Percentiles rank a stretch among this genome's conserved stretches.
Evolutionary conservation across 768 basidiomycete species (phyloP).

Genomic region (Serendipita sp.): DNA sequence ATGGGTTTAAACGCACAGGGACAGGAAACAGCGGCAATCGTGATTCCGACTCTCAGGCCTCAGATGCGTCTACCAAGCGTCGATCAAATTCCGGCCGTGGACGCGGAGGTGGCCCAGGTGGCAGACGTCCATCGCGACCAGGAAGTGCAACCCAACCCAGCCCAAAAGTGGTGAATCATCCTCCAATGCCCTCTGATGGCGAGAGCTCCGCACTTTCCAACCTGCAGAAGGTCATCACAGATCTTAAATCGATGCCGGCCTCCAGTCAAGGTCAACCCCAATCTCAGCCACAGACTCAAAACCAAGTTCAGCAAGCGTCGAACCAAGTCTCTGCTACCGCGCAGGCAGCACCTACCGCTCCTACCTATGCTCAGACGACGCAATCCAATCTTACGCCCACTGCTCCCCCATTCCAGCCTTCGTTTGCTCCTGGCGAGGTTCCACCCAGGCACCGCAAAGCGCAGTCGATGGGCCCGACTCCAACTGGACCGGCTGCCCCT

Average conservation of each 20-base stretch:
- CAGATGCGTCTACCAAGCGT: conserved; percentile 3
- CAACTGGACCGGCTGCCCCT: conserved; percentile 12
- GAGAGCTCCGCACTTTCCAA: conserved; percentile 70
- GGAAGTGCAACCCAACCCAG: conserved; percentile 8
- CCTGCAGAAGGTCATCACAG: conserved; percentile 84
- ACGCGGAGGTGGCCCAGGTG: conserved; percentile 2
- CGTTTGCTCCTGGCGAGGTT: conserved; percentile 28
- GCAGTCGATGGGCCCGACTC: conserved; percentile 42
- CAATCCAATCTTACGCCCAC: conserved; percentile 43
- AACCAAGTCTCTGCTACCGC: conserved; percentile 19
- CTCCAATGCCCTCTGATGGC: conserved; percentile 4
- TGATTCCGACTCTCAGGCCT: conserved; percentile 2
- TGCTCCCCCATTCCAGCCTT: conserved; percentile 58
- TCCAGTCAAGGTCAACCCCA: conserved; percentile 21
- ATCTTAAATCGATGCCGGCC: conserved; percentile 61
- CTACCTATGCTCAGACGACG: neutral
- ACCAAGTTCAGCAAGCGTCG: conserved; percentile 26
- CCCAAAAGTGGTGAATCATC: neutral
- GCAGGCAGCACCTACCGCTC: neutral
- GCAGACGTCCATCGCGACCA: conserved; percentile 6
- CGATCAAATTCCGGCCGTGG: conserved; percentile 3
- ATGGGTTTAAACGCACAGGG: neutral
- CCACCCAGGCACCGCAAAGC: conserved; percentile 66
- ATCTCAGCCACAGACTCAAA: conserved; percentile 19
- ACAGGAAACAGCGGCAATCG: conserved; percentile 2